A percentile compares a stretch with the other conserved stretches of the same genome.
phyloP scores from a whole-genome alignment of 176 grass and related monocot species.

The Lolium multiflorum region DNA sequence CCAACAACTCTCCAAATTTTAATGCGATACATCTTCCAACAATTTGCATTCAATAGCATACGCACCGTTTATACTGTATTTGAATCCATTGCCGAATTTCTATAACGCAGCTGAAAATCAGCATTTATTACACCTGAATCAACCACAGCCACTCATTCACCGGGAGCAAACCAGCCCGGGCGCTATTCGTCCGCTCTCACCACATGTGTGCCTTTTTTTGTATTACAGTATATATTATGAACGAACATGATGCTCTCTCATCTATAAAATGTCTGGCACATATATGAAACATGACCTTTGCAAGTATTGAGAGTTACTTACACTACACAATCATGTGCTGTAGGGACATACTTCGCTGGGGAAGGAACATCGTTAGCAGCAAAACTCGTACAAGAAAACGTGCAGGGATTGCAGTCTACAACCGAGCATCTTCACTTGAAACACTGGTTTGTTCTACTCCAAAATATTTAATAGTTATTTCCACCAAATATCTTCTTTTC shows the following conservation, averaged over 20 bases:
- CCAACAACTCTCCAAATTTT: too few relatives aligned
- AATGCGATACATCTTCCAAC: too few relatives aligned
- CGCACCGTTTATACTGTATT: too few relatives aligned
- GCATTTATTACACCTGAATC: too few relatives aligned
- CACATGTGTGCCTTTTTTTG: background rate
- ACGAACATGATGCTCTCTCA: background rate
- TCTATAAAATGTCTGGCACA: background rate
- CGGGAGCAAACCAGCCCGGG: too few relatives aligned
- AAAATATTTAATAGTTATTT: background rate
- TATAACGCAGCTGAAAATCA: too few relatives aligned
- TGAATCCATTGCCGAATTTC: too few relatives aligned
- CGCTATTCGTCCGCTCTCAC: too few relatives aligned
- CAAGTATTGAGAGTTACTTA: conserved; percentile 14
- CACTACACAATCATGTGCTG: conserved; percentile 34
- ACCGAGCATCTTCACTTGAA: conserved; percentile 94
- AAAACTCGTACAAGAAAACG: conserved; percentile 93
- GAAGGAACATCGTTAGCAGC: conserved; percentile 91
- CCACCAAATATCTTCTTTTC: conserved; percentile 4
- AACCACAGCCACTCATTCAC: too few relatives aligned
- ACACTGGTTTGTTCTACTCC: conserved; percentile 67
- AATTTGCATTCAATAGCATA: too few relatives aligned
- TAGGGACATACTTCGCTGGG: conserved; percentile 96
- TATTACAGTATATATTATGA: background rate
- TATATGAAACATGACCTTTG: background rate
- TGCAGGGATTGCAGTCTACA: conserved; percentile 85